Base-by-base conservation (phyloP, 1,139 yeast genomes). In the Yamadazyma epiphylla region DNA sequence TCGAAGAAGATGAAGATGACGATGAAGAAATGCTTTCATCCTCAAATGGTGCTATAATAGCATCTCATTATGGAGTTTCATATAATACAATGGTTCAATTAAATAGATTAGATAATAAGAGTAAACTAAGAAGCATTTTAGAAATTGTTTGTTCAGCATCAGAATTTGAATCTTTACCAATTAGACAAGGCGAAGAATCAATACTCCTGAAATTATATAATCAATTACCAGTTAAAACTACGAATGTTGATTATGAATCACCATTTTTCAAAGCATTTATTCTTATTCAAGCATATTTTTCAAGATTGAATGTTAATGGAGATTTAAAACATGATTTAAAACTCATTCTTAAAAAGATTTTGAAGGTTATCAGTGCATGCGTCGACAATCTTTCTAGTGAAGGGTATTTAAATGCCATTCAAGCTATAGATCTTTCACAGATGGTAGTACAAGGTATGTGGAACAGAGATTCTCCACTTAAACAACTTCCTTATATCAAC, bases 361-460 rank as follows among this genome's bases (percentile, higher is more conserved):
- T 81, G 27, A 64, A 63, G 3, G 50, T 88, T 19, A 57, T 86
- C 7, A 69, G 77, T 42, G 87, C 91, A 0, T 63, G 79, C 35
- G 80, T 86, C 17, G 96, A 91, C 52, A 62, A 81, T 2, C 59
- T 88, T 26, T 78, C 95, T 0, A 77, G 89, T 41, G 89, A 86
- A 36, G 96, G 97, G 0, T 66, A 70, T 41, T 58, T 89, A 47
- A 84, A 79, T 51, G 88, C 95, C 0, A 67, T 87, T 41, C 71
- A 73, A 31, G 94, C 88, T 0, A 86, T 91, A 84, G 97, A 91
- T 51, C 53, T 89, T 34, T 74, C 85, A 2, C 98, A 91, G 49
- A 85, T 88, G 95, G 60, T 87, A 8, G 77, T 83, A 1, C 98
- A 91, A 53, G 94, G 83, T 0, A 61, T 84, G 16, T 88, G 96